Evolutionary conservation across 345 rosid genomes (phyloP).

Genomic region (Corchorus capsularis): DNA sequence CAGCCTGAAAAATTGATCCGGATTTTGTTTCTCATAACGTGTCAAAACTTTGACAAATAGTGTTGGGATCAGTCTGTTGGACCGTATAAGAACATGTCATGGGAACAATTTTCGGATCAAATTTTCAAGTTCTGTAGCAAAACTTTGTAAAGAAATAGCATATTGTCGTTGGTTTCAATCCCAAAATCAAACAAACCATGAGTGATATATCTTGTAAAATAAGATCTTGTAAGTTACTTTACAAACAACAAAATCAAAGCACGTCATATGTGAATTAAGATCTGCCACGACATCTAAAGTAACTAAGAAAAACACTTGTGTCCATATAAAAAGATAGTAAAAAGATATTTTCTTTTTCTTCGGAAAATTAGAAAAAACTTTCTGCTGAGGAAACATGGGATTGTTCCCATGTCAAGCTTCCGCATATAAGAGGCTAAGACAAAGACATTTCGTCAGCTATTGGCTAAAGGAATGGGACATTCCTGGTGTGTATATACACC

Average conservation of each 20-base stretch:
- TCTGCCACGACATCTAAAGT: neutral
- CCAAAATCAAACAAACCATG: too few species aligned
- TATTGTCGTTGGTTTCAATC: too few species aligned
- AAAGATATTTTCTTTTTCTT: neutral
- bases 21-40: too few species aligned
- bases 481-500: neutral
- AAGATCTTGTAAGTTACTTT: neutral
- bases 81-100: too few species aligned
- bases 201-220: too few species aligned
- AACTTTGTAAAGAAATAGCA: too few species aligned
- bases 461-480: neutral
- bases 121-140: too few species aligned
- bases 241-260: neutral
- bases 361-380: neutral
- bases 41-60: too few species aligned
- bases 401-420: neutral
- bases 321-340: too few species aligned
- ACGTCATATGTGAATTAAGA: constrained; percentile 1
- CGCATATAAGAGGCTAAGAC: neutral
- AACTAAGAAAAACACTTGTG: neutral
- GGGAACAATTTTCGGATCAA: too few species aligned
- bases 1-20: too few species aligned
- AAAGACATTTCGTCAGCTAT: neutral
- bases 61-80: too few species aligned
- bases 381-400: neutral